Base-by-base conservation (phyloP, 2,329 filamentous ascomycete genomes). In the Ceratocystis alfenasii region DNA sequence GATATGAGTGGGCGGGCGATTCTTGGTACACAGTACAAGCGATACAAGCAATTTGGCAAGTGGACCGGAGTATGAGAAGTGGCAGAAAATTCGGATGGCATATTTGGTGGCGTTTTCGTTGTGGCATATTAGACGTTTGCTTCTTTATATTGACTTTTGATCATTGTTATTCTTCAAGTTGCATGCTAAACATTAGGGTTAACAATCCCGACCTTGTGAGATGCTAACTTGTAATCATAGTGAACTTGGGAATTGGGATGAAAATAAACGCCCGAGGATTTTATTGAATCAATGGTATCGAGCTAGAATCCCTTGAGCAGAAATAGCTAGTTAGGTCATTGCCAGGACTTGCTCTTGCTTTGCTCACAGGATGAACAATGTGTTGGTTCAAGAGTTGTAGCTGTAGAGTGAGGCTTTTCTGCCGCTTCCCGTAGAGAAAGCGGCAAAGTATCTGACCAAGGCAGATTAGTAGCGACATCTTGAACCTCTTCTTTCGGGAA, bases 31-130 rank as follows among this genome's bases (percentile, higher is more conserved):
- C 76, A 86, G 76, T 85, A 80, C 69, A 81, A 79, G 71, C 76
- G 80, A 72, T 87, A 84, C 72, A 77, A 78, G 72, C 83, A 79
- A 74, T 86, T 85, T 76, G 83, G 83, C 53, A 85, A 84, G 76
- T 86, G 84, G 83, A 83, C 75, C 63, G 83, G 82, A 44, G 78
- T 84, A 28, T 84, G 77, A 73, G 69, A 63, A n/a, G 15, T 3
- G 46, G 17, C 36, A 15, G 4, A 41, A 5, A 7, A n/a, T 5
- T 6, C 33, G 30, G 53, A 12, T 30, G 53, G n/a, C n/a, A 59
- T 59, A n/a, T 33, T 36, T 20, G 30, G 30, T 20, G 55, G 55
- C 55, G 55, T 59, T 59, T 36, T 36, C 20, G 55, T 30, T 33
- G 48, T 25, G 25, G 36, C 36, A 15, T 41, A 41, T 41, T 65